Base-by-base conservation (phyloP, 768 basidiomycete genomes). In the Lactarius pseudohatsudake region DNA sequence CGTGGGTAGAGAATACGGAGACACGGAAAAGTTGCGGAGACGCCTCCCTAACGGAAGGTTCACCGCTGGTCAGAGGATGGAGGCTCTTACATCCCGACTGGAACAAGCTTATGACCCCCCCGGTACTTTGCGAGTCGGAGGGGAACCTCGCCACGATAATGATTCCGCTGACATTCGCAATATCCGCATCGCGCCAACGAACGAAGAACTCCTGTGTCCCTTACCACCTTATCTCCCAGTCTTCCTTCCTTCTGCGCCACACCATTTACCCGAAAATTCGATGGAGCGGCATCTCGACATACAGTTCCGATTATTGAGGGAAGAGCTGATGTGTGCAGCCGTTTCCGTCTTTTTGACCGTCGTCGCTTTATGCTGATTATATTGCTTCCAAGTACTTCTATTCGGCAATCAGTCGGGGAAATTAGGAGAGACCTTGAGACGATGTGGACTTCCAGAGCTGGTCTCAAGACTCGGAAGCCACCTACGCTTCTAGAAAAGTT, bases 241-340 rank as follows among this genome's bases (percentile, higher is more conserved):
- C 0, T 87, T 83, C 69, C 72, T 87, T 1, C 81, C 77, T 22
- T 79, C 77, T 2, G 89, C 87, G 0, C 89, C 88, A 0, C 89
- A 90, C 71, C 88, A 82, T 62, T 80, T 81, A 15, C 83, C 83
- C 0, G 68, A 75, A 3, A 80, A 81, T 18, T 85, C 84, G 28
- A 90, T 92, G 84, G 81, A 88, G 63, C 79, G 86, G 9, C 77
- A 87, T 26, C 76, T 91, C 13, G 91, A 93, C 64, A 82, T 88
- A 4, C 89, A 92, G 69, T 92, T 89, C 74, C 84, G 91, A 40
- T 79, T 92, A 0, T 76, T 92, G 41, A 79, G 91, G 43, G 91
- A 91, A 69, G 91, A 92, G 64, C 76, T 89, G 20, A 88, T 82
- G 84, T 88, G 70, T 28, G 84, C 72, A 8, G 40, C 28, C 28